Percentiles rank a stretch among this genome's conserved stretches.
Evolutionary conservation across 176 grass and related monocot species (phyloP).

Genomic region (Phyllostachys edulis): DNA sequence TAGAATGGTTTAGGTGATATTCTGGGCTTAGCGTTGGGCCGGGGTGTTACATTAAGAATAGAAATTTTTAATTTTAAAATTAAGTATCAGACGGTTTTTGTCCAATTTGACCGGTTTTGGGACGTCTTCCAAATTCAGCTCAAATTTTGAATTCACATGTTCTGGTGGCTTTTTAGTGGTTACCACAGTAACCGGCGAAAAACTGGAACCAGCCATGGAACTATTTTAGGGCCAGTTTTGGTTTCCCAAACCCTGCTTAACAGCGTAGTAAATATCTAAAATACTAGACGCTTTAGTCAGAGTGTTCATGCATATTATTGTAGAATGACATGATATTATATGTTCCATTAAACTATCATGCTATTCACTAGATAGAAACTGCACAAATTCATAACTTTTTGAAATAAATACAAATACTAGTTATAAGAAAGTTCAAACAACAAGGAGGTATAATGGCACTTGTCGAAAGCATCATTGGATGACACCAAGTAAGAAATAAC

Average conservation of each 20-base stretch:
- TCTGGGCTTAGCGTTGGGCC: no score
- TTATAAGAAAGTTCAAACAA: no score
- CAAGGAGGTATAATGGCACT: no score
- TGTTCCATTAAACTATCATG: background rate
- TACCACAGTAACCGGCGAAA: background rate
- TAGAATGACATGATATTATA: background rate
- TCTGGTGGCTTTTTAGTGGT: background rate
- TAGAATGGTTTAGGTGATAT: no score
- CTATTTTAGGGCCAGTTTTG: background rate
- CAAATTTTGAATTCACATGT: background rate
- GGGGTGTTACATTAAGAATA: background rate
- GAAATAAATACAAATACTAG: background rate
- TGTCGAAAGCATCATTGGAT: no score
- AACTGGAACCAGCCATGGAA: background rate
- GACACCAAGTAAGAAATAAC: no score
- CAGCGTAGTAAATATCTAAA: background rate
- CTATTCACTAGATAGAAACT: background rate
- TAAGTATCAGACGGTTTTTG: background rate
- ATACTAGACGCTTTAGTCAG: no score
- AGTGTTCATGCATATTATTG: background rate
- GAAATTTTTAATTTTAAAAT: background rate
- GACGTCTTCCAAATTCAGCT: background rate
- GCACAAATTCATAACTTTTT: background rate
- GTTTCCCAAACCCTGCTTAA: background rate
- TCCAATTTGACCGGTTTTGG: background rate